These are phyloP conservation scores for Phymatotrichopsis omnivora DNA, from an alignment of 2,329 filamentous ascomycete species.

Conservation along the genomic window DNA sequence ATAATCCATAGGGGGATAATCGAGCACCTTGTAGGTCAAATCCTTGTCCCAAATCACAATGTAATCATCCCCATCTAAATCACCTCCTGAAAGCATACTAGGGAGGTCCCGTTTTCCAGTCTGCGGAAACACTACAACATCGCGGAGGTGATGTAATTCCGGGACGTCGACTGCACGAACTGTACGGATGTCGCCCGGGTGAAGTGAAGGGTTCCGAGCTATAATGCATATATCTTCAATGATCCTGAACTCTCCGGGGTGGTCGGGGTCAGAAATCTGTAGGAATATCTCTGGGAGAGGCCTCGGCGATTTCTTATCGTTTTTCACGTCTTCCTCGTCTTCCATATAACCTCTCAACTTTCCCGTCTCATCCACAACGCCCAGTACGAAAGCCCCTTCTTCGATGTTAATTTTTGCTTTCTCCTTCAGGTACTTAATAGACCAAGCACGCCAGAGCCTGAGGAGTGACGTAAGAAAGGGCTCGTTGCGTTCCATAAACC, in stretches of 20 bases:
- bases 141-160: conserved; percentile 62
- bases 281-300: conserved; percentile 78
- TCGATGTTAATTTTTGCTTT: conserved; percentile 78
- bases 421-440: conserved; percentile 79
- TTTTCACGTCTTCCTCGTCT: conserved; percentile 36
- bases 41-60: conserved; percentile 81
- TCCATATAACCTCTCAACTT: conserved; percentile 61
- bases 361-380: conserved; percentile 75
- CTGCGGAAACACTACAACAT: conserved; percentile 81
- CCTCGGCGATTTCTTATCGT: conserved; percentile 35
- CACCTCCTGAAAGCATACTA: conserved; percentile 92
- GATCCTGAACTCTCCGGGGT: conserved; percentile 47
- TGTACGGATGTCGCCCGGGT: conserved; percentile 82
- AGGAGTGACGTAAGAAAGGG: conserved; percentile 75
- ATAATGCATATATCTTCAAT: conserved; percentile 71
- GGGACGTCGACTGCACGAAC: conserved; percentile 72
- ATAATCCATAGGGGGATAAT: conserved; percentile 70
- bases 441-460: conserved; percentile 79
- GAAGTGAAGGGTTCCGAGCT: conserved; percentile 84
- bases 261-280: conserved; percentile 56
- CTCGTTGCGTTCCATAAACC: conserved; percentile 64
- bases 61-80: conserved; percentile 93
- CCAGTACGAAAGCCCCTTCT: conserved; percentile 76
- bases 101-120: conserved; percentile 74
- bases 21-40: conserved; percentile 50